Conservation (phyloP, 192 early-diverging fungal species). For the Haplosporangium gracile region DNA sequence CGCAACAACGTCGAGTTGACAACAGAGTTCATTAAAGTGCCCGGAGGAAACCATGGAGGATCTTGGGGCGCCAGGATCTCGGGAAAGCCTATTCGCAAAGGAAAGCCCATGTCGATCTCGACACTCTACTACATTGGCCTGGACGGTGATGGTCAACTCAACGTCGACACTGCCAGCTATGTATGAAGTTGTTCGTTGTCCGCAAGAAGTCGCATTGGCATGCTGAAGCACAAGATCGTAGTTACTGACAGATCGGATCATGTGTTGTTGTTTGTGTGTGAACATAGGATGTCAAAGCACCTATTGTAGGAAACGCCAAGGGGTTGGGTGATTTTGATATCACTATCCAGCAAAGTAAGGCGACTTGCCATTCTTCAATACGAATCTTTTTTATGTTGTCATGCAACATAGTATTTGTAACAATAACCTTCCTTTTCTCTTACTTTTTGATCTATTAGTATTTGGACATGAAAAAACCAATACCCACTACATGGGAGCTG, state of each 20-base stretch:
- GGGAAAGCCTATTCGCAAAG: constrained; percentile 70
- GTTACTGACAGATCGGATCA: background rate
- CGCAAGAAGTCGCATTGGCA: background rate
- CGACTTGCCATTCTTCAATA: background rate
- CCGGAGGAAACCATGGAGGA: constrained; percentile 76
- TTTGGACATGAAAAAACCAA: constrained; percentile 5
- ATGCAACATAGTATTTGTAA: too few species aligned
- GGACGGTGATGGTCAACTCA: constrained; percentile 77
- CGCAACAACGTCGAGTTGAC: constrained; percentile 73
- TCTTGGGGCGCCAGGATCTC: constrained; percentile 85
- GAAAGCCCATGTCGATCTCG: constrained; percentile 62
- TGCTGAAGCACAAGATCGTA: background rate
- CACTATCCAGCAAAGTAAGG: constrained; percentile 68
- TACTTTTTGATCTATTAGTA: background rate
- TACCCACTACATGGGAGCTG: constrained; percentile 20
- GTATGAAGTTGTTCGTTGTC: background rate
- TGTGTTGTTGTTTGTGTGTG: background rate
- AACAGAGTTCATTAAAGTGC: constrained; percentile 82
- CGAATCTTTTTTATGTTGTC: background rate
- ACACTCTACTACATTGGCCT: constrained; percentile 85
- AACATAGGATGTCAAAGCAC: constrained; percentile 14
- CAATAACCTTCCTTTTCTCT: too few species aligned
- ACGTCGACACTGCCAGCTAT: constrained; percentile 54
- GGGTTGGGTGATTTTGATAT: constrained; percentile 83
- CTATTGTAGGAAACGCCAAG: constrained; percentile 68